phyloP scores from a whole-genome alignment of 1,284 basidiomycete genomes.

The Ustilago cynodontis region DNA sequence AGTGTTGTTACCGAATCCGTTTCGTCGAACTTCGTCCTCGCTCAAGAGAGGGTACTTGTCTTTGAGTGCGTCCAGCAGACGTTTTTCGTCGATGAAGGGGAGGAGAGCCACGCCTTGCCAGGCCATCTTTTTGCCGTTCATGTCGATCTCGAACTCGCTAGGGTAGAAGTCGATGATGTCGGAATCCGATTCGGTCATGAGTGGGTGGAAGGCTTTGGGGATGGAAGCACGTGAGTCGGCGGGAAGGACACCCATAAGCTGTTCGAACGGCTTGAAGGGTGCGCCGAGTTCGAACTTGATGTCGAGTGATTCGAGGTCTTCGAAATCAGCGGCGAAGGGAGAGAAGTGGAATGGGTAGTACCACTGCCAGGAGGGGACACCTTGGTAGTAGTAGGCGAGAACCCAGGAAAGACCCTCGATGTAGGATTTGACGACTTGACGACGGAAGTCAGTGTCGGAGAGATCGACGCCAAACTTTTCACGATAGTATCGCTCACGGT shows the following conservation, averaged over 20 bases:
- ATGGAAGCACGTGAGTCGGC: slow-evolving; percentile 90
- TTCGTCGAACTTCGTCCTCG: slow-evolving; percentile 85
- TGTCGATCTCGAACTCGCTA: slow-evolving; percentile 90
- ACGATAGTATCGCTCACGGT: slow-evolving; percentile 92
- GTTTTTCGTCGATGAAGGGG: slow-evolving; percentile 92
- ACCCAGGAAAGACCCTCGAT: slow-evolving; percentile 98
- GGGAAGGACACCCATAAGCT: slow-evolving; percentile 98
- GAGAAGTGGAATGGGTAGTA: slow-evolving; percentile 99
- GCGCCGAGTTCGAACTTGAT: slow-evolving; percentile 83
- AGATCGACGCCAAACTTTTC: slow-evolving; percentile 89
- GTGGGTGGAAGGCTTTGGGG: slow-evolving; percentile 83
- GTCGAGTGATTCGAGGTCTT: slow-evolving; percentile 79
- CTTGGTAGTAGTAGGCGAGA: slow-evolving; percentile 97
- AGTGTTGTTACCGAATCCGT: slow-evolving; percentile 85
- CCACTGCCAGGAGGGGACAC: slow-evolving; percentile 96
- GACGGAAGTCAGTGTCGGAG: slow-evolving; percentile 80
- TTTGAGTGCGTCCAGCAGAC: slow-evolving; percentile 80
- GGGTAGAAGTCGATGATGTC: slow-evolving; percentile 98
- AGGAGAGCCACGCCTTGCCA: slow-evolving; percentile 98
- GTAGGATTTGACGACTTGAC: slow-evolving; percentile 83
- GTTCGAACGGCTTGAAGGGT: slow-evolving; percentile 97
- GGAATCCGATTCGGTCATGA: slow-evolving; percentile 89
- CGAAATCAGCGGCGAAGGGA: slow-evolving; percentile 96
- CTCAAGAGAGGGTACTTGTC: slow-evolving; percentile 79
- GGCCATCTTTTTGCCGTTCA: slow-evolving; percentile 99